These are phyloP conservation scores for Aurantiochytrium sp. DNA, from an alignment of 108 stramenopile species.

Conservation along the genomic window DNA sequence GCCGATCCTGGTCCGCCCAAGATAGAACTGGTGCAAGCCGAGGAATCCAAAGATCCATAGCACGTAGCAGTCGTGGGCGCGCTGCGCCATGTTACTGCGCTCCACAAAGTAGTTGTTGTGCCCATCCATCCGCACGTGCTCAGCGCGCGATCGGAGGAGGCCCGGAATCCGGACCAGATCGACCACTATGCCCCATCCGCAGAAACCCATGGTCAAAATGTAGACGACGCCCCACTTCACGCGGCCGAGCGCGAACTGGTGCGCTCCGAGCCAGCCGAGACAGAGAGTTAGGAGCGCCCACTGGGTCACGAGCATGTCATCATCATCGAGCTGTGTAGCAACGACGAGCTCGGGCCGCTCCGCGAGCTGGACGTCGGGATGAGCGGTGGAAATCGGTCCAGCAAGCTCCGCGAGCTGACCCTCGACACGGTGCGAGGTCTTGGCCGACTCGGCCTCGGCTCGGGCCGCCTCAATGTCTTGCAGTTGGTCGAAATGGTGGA, in stretches of 20 bases:
- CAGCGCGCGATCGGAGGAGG: not conserved
- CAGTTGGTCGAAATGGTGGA: too few species aligned
- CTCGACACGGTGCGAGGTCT: too few species aligned
- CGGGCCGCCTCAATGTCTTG: too few species aligned
- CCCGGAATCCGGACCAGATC: not conserved
- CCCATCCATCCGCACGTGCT: not conserved
- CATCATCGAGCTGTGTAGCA: too few species aligned
- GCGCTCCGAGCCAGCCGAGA: not conserved
- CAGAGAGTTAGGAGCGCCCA: too few species aligned
- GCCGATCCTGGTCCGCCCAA: not conserved
- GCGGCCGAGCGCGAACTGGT: not conserved
- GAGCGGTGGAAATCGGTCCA: too few species aligned
- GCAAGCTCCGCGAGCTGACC: too few species aligned
- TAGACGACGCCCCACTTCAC: constrained; percentile 6
- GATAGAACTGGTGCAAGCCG: not conserved
- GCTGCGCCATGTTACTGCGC: not conserved
- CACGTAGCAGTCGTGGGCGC: not conserved
- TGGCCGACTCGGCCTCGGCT: too few species aligned
- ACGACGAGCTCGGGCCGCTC: too few species aligned
- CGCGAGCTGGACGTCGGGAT: too few species aligned
- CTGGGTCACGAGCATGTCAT: too few species aligned
- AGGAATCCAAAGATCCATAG: not conserved
- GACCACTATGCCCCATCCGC: constrained; percentile 10
- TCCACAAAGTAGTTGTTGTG: not conserved
- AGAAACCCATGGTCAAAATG: not conserved